A percentile compares a stretch with the other conserved stretches of the same genome.
Conservation (phyloP, 2,329 filamentous ascomycete genomes). For the Ophiocordyceps robertsii region DNA sequence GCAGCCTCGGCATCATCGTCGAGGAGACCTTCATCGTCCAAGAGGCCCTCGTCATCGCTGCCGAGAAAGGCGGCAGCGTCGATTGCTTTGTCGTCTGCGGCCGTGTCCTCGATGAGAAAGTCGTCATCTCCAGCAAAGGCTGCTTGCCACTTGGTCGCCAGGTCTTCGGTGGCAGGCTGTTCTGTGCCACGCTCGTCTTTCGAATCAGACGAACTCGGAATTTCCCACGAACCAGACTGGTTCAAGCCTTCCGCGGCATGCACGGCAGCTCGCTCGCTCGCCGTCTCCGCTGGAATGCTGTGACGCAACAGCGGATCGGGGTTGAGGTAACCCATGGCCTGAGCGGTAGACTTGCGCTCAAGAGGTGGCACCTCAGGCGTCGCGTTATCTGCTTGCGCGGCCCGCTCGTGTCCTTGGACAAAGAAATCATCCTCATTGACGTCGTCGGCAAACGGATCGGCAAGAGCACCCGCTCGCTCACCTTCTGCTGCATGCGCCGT, state of each 20-base stretch:
- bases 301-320: slow-evolving; percentile 16
- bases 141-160: slow-evolving; percentile 73
- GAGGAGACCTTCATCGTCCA: slow-evolving; percentile 25
- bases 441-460: slow-evolving; percentile 27
- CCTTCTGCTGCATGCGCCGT: slow-evolving; percentile 1
- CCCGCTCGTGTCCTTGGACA: slow-evolving; percentile 28
- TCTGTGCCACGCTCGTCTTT: slow-evolving; percentile 3
- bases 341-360: slow-evolving; percentile 57
- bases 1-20: slow-evolving; percentile 44
- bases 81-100: slow-evolving; percentile 28
- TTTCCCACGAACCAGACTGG: not conserved
- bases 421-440: slow-evolving; percentile 51
- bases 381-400: slow-evolving; percentile 5
- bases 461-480: not conserved
- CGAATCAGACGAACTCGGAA: not conserved
- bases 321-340: slow-evolving; percentile 44
- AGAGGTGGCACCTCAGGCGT: slow-evolving; percentile 20
- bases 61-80: slow-evolving; percentile 57
- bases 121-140: slow-evolving; percentile 62
- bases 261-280: slow-evolving; percentile 12
- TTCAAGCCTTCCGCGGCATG: not conserved
- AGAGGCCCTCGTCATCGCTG: slow-evolving; percentile 75
- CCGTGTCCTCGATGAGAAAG: slow-evolving; percentile 45
- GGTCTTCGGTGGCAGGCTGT: slow-evolving; percentile 38
- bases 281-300: slow-evolving; percentile 16